A percentile compares a stretch with the other conserved stretches of the same genome.
Conservation (phyloP, 2,329 filamentous ascomycete species). For the Aspergillus terreus region DNA sequence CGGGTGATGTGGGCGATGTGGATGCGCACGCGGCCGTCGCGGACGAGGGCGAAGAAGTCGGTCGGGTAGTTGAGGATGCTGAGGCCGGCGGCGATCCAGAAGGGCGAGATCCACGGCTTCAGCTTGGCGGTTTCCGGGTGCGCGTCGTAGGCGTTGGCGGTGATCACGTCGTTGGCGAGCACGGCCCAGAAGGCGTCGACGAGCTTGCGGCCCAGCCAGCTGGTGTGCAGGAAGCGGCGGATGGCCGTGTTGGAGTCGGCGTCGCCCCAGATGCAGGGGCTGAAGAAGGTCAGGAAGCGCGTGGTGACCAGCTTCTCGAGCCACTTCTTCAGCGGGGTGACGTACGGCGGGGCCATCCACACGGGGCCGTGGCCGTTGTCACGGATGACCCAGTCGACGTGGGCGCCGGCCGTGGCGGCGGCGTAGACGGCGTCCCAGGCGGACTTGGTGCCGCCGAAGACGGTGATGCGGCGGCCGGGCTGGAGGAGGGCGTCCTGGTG, state of each 20-base stretch:
- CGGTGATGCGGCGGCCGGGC: constrained; percentile 34
- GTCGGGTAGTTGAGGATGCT: constrained; percentile 60
- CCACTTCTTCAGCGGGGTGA: constrained; percentile 65
- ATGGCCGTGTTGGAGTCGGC: constrained; percentile 54
- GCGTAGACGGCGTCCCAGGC: constrained; percentile 62
- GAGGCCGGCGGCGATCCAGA: constrained; percentile 55
- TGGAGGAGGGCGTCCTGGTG: constrained; percentile 30
- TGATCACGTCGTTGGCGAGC: constrained; percentile 47
- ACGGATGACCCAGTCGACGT: constrained; percentile 43
- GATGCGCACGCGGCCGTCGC: constrained; percentile 51
- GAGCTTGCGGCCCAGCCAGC: constrained; percentile 47
- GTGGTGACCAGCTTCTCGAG: constrained; percentile 65
- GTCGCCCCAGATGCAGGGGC: constrained; percentile 68
- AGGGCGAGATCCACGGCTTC: constrained; percentile 43
- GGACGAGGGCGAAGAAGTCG: constrained; percentile 56
- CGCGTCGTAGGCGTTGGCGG: constrained; percentile 44
- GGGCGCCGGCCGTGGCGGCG: constrained; percentile 51
- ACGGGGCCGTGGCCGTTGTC: constrained; percentile 39
- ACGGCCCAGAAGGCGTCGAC: constrained; percentile 54
- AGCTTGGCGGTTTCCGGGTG: constrained; percentile 45
- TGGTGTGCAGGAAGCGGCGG: constrained; percentile 49
- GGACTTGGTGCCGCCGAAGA: constrained; percentile 61
- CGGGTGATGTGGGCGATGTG: constrained; percentile 53
- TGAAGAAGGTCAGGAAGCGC: constrained; percentile 69
- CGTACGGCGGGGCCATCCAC: constrained; percentile 48